Base-by-base conservation (phyloP, 2,329 filamentous ascomycete species). In the Pyrenophora teres region DNA sequence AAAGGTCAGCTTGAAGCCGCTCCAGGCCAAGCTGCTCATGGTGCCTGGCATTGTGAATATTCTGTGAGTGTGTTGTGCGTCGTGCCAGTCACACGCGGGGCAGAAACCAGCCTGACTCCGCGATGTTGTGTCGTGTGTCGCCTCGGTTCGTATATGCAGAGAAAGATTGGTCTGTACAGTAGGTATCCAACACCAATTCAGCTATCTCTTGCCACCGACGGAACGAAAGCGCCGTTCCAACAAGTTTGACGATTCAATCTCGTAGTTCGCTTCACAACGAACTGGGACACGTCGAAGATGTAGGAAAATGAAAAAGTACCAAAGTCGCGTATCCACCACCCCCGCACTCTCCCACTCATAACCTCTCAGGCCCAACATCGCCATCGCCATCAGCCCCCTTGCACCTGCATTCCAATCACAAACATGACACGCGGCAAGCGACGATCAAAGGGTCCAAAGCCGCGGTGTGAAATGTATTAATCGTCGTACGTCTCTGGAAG, bases 1-100 rank as follows among this genome's bases (percentile, higher is more conserved):
- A 48, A 70, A 75, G 3, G 53, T 52, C 31, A 74, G 62, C 56
- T 61, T 63, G 53, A 71, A 65, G 50, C 45, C 44, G 4, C 54
- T 56, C 66, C 62, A 69, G 6, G 62, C 62, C 27, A 70, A 16
- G n/a, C 48, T 46, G 6, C 49, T 57, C 3, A 70, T 32, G 48
- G 39, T 33, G 38, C 31, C 44, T 23, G 40, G 18, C 46, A 58
- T 55, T 4, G 31, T 30, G 9, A 4, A 12, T 19, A 8, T n/a
- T 36, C n/a, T 16, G n/a, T 4, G 33, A 16, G 33, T 16, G n/a
- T 18, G 33, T 18, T 8, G n/a, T 36, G 33, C n/a, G n/a, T 15
- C n/a, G 16, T 36, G 33, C n/a, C n/a, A 16, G 16, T 16, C 33
- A 36, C n/a, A 18, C n/a, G n/a, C 27, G 27, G 27, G 27, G 27